Base-by-base conservation (phyloP, 257 asterid species). In the Forsythia viridissima region DNA sequence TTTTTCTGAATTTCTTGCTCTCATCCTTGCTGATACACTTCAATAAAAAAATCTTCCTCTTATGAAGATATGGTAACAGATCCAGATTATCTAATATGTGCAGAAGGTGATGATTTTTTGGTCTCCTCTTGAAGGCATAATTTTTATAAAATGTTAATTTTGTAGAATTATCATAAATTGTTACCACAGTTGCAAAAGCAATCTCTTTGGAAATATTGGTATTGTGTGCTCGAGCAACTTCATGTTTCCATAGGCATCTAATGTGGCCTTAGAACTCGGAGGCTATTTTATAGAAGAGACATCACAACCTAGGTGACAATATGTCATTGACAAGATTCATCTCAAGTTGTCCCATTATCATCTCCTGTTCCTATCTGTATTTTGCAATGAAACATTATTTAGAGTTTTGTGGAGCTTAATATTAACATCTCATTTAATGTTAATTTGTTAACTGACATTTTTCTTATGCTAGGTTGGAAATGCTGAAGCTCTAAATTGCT, bases 401-500 rank as follows among this genome's bases (percentile, higher is more conserved):
- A 59, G 40, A 63, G 34, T 59, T 20, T 36, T 42, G n/a, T 73
- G 75, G 65, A 80, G 74, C 71, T 70, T 72, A 40, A 30, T 69
- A 66, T 74, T 78, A 42, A 46, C 51, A 57, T 77, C 57, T 55
- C 77, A 44, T 52, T 72, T 79, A 68, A 75, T 79, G 74, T 69
- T 30, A 68, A 40, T 48, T 73, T 82, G 80, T 84, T 84, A 81
- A 57, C 18, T 81, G 82, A 70, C 73, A 41, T 36, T 77, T 82
- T 82, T 79, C 10, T 70, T 81, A 71, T 80, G 70, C 78, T 87
- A 96, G 99, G 99, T 96, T 72, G 99, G 97, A 78, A 91, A 84
- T 84, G 92, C 83, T 66, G 99, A 96, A 86, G 96, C 94, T 77
- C 81, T 96, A 52, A 93, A 92, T 76, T 96, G 99, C 87, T 96